phyloP scores from a whole-genome alignment of 2,329 filamentous ascomycete species.

The Sarocladium oryzae region DNA sequence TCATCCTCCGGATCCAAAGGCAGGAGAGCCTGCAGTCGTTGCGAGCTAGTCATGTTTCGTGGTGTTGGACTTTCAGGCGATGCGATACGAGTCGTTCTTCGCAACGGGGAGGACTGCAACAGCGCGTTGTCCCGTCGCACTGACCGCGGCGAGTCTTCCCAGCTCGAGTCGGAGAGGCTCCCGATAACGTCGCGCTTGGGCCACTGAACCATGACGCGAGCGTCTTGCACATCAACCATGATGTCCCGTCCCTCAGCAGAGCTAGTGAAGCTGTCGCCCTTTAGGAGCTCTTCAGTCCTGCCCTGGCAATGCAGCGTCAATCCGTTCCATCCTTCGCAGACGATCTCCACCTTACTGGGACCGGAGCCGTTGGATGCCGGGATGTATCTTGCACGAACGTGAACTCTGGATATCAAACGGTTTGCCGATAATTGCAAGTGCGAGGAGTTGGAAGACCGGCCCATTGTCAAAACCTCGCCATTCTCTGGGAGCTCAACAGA shows the following conservation, averaged over 20 bases:
- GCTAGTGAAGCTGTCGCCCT: conserved; percentile 84
- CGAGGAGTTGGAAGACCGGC: conserved; percentile 90
- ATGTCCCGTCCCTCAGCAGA: conserved; percentile 84
- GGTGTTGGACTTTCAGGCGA: conserved; percentile 69
- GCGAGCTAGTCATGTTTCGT: conserved; percentile 34
- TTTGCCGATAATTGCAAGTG: conserved; percentile 91
- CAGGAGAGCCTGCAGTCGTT: conserved; percentile 39
- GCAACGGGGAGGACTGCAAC: conserved; percentile 57
- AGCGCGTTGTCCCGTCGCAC: conserved; percentile 21
- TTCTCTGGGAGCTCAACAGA: conserved; percentile 72
- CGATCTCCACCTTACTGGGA: conserved; percentile 74
- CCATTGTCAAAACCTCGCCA: conserved; percentile 79
- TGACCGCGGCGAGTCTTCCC: conserved; percentile 54
- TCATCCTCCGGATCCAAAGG: conserved; percentile 25
- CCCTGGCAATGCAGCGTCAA: conserved; percentile 88
- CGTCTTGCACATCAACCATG: conserved; percentile 91
- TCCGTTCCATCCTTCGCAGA: conserved; percentile 94
- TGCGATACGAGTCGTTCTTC: conserved; percentile 50
- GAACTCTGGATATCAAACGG: conserved; percentile 85
- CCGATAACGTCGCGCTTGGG: conserved; percentile 51
- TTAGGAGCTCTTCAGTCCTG: conserved; percentile 75
- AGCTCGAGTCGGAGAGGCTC: conserved; percentile 59
- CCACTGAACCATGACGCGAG: conserved; percentile 85
- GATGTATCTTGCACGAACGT: conserved; percentile 82
- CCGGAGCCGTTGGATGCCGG: conserved; percentile 61